Conservation (phyloP, 306 rosid species). For the Gynostemma pentaphyllum region DNA sequence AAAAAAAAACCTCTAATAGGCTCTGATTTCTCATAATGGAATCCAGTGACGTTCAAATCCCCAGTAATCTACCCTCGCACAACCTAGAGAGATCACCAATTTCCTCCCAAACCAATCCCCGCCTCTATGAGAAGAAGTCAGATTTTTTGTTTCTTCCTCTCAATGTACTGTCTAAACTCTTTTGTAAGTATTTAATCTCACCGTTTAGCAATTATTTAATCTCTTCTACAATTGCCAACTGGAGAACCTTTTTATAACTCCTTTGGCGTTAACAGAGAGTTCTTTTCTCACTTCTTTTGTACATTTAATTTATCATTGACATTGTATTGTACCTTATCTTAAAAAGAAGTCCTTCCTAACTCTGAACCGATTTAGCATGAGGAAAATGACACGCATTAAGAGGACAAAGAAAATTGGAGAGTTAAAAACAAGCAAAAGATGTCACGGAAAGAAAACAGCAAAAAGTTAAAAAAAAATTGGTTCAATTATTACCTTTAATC, state of each 20-base stretch:
- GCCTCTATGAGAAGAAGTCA: neutral
- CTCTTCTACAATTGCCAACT: neutral
- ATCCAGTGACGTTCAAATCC: too few relatives aligned
- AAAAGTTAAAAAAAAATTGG: neutral
- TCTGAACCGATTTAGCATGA: neutral
- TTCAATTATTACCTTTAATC: constrained; percentile 49
- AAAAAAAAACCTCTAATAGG: too few relatives aligned
- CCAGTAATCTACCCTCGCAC: too few relatives aligned
- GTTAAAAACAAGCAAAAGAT: neutral
- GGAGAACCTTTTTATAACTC: neutral
- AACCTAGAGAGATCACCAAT: too few relatives aligned
- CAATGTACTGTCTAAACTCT: neutral
- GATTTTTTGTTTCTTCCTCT: neutral
- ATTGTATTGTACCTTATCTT: neutral
- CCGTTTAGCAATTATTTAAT: neutral
- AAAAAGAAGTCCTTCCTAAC: neutral
- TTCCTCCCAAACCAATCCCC: too few relatives aligned
- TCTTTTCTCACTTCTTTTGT: neutral
- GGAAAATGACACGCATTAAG: neutral
- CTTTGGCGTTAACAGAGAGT: neutral
- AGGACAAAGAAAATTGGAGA: neutral
- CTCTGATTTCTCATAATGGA: too few relatives aligned
- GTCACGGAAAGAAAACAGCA: neutral
- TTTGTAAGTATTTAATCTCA: neutral
- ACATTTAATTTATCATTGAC: neutral